Evolutionary conservation across 371 early-diverging fungal species (phyloP).

Genomic region (Lichtheimia hyalospora): DNA sequence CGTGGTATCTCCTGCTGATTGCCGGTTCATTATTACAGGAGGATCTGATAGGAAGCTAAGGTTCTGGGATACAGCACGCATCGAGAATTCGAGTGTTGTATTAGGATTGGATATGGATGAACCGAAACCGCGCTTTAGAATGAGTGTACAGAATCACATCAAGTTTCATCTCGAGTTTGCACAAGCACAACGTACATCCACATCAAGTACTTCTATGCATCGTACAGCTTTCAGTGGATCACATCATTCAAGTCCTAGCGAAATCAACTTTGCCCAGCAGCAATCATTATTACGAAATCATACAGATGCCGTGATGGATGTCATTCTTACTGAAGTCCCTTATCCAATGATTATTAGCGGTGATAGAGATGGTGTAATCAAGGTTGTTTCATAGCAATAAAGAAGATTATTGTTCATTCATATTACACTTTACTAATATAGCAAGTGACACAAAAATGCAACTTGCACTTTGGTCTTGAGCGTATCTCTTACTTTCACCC

Average conservation of each 20-base stretch:
- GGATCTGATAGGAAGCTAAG: constrained; percentile 85
- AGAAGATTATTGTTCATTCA: no score
- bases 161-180: constrained; percentile 57
- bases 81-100: constrained; percentile 74
- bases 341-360: constrained; percentile 78
- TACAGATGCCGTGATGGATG: constrained; percentile 74
- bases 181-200: constrained; percentile 25
- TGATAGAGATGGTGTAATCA: constrained; percentile 83
- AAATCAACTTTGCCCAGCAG: constrained; percentile 41
- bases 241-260: constrained; percentile 6
- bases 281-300: constrained; percentile 65
- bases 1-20: constrained; percentile 52
- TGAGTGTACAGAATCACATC: constrained; percentile 54
- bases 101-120: constrained; percentile 67
- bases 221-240: constrained; percentile 2
- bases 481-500: no score
- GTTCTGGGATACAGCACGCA: constrained; percentile 71
- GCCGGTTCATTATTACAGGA: constrained; percentile 73
- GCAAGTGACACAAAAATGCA: neutral
- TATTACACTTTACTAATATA: neutral
- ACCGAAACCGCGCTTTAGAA: constrained; percentile 63
- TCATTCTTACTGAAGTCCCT: constrained; percentile 70
- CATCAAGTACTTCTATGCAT: constrained; percentile 11
- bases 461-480: neutral
- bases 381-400: constrained; percentile 53